A percentile compares a stretch with the other conserved stretches of the same genome.
phyloP scores from a whole-genome alignment of 208 protist genomes.

The Crithidia sp. region DNA sequence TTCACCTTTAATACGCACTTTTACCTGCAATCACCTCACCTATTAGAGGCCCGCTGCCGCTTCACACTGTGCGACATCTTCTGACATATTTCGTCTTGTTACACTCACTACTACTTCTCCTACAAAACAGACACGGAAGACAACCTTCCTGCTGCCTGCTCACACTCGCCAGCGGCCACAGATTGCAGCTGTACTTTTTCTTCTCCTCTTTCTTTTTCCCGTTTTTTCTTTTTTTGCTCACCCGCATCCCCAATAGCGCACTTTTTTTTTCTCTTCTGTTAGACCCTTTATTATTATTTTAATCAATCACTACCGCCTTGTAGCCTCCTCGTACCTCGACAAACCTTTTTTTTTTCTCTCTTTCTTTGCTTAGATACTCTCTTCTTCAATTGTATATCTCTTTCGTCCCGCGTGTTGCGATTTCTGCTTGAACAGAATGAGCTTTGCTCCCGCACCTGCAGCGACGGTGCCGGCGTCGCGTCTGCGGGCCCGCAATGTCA shows the following conservation, averaged over 20 bases:
- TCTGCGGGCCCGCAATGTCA: constrained; percentile 26
- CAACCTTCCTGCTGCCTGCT: neutral
- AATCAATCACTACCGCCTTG: neutral
- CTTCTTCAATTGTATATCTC: constrained; percentile 13
- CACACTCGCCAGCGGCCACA: neutral
- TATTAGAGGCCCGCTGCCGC: no score
- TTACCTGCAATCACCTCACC: no score
- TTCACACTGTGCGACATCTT: no score
- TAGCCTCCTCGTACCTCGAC: neutral
- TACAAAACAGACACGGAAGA: no score
- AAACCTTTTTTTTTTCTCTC: neutral
- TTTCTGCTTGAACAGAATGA: constrained; percentile 12
- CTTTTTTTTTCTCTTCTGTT: constrained; percentile 3
- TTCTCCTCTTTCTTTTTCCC: neutral
- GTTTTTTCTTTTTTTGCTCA: neutral
- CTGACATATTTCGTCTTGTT: no score
- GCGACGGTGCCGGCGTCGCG: constrained; percentile 10
- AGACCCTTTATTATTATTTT: constrained; percentile 5
- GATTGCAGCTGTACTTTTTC: no score
- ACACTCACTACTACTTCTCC: no score
- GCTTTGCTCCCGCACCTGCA: neutral
- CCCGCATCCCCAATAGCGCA: neutral
- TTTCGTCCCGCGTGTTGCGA: neutral
- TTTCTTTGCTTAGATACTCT: neutral
- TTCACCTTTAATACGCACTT: no score